These are phyloP conservation scores for Phellopilus nigrolimitatus DNA, from an alignment of 1,284 basidiomycete species.

Conservation along the genomic window DNA sequence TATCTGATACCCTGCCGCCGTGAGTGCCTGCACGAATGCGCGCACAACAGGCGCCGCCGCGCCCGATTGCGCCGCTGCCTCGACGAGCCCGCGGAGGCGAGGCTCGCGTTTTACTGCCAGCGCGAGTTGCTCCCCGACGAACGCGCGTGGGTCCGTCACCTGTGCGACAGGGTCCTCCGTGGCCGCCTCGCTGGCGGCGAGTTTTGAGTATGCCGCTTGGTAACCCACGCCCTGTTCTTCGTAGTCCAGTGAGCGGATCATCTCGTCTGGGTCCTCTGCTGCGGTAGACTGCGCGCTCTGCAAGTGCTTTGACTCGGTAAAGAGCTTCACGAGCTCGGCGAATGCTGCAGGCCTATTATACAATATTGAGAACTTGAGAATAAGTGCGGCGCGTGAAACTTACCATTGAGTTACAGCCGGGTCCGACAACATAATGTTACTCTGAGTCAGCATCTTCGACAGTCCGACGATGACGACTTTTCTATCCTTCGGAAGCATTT, in stretches of 20 bases:
- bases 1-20: slow-evolving; percentile 34
- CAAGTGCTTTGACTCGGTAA: slow-evolving; percentile 70
- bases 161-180: slow-evolving; percentile 57
- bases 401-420: slow-evolving; percentile 70
- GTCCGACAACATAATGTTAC: slow-evolving; percentile 59
- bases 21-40: slow-evolving; percentile 35
- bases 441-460: slow-evolving; percentile 74
- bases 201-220: slow-evolving; percentile 87
- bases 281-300: slow-evolving; percentile 38
- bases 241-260: slow-evolving; percentile 76
- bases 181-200: slow-evolving; percentile 72
- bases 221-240: slow-evolving; percentile 90
- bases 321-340: slow-evolving; percentile 72
- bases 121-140: slow-evolving; percentile 43
- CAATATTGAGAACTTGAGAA: not conserved
- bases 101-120: slow-evolving; percentile 23
- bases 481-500: slow-evolving; percentile 76
- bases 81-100: slow-evolving; percentile 9
- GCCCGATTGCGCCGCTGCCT: not conserved
- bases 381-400: slow-evolving; percentile 24
- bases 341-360: slow-evolving; percentile 61
- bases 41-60: not conserved
- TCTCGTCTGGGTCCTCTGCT: slow-evolving; percentile 54
- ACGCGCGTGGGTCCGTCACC: slow-evolving; percentile 51
- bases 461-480: slow-evolving; percentile 86